Percentiles rank a stretch among this genome's conserved stretches.
Evolutionary conservation across 2,329 filamentous ascomycete species (phyloP).

Genomic region (Pseudogymnoascus sp.): DNA sequence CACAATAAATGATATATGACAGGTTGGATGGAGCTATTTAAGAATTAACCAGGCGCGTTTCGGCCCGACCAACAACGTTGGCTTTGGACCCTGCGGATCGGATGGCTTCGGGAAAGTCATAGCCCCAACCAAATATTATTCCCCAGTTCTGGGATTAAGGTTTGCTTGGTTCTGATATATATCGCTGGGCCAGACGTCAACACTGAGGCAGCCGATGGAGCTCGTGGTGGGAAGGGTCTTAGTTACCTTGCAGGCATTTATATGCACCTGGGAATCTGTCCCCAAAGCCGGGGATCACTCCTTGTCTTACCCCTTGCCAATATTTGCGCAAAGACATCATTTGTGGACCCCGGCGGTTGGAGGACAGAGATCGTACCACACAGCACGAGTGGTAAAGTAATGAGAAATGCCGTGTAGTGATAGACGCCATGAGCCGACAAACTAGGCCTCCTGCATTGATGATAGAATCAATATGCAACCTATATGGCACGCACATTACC

Average conservation of each 20-base stretch:
- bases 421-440: neutral
- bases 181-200: neutral
- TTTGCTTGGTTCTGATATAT: neutral
- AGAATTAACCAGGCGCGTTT: neutral
- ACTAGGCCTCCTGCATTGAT: neutral
- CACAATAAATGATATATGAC: neutral
- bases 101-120: neutral
- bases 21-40: neutral
- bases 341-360: neutral
- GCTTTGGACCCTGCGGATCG: neutral
- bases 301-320: slow-evolving; percentile 2
- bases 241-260: neutral
- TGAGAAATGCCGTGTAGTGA: neutral
- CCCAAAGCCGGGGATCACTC: neutral
- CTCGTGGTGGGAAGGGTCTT: neutral
- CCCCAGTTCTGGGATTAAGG: neutral
- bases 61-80: neutral
- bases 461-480: neutral
- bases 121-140: neutral
- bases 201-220: neutral
- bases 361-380: neutral
- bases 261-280: neutral
- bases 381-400: neutral
- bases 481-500: neutral
- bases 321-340: neutral